Base-by-base conservation (phyloP, 23 red algal species). In the Gracilaria domingensis region DNA sequence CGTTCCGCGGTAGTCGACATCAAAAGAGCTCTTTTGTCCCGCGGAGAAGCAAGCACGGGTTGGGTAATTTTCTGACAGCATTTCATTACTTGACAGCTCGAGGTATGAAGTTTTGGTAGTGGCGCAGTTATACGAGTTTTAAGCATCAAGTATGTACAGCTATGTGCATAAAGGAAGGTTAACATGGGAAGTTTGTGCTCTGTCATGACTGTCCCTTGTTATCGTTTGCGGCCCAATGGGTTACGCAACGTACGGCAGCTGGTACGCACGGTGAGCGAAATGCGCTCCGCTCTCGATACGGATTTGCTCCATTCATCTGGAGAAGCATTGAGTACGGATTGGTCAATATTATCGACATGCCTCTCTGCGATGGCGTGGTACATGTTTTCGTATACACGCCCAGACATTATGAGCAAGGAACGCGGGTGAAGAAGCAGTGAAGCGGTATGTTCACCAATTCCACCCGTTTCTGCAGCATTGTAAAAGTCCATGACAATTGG, bases 311-410 rank as follows among this genome's bases (percentile, higher is more conserved):
- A 8, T 51, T 72, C 29, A 47, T 50, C 0, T 26, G 4, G 84
- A 24, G 35, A 18, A 18, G 66, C 59, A 70, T 91, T 91, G 71
- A 93, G 90, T 30, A 93, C 80, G 49, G 66, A 50, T 6, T 33
- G 70, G 56, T 85, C 80, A 48, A 72, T 61, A 33, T 60, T 40
- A 64, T 94, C 82, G 69, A 72, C 74, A 35, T 54, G 48, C 20
- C 80, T 37, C 60, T 90, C 86, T 33, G 49, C 66, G 53, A 98
- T 98, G 66, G 85, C 95, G 88, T 98, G 95, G 58, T 91, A 91
- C 29, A 93, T 85, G 28, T 93, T 32, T 4, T 79, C 54, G 38
- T 98, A 98, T 23, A 86, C 95, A 36, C 58, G 73, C 20, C 66
- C 76, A 20, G 75, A 55, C 0, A 98, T 82, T 11, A 98, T n/a